phyloP scores from a whole-genome alignment of 306 rosid species.

The Cicer judaicum region DNA sequence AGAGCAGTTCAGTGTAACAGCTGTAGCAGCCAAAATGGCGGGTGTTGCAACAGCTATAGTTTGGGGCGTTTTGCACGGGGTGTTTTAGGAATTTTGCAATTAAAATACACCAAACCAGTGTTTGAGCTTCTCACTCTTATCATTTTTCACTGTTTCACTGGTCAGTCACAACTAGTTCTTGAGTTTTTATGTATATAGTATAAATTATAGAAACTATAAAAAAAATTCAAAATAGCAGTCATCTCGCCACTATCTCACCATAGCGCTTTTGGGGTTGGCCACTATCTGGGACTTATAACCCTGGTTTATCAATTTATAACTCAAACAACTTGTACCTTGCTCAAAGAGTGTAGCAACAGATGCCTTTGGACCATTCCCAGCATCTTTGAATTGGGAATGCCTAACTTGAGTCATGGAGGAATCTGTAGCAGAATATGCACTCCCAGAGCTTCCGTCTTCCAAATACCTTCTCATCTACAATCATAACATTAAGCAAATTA shows the following conservation, averaged over 20 bases:
- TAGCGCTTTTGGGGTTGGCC: background rate
- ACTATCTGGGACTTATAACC: background rate
- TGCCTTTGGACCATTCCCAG: slow-evolving; percentile 69
- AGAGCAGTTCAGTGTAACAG: background rate
- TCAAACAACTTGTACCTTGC: slow-evolving; percentile 62
- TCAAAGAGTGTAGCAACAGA: slow-evolving; percentile 80
- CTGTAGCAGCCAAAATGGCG: background rate
- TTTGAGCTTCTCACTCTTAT: background rate
- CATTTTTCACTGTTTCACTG: background rate
- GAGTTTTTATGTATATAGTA: background rate
- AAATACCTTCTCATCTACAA: slow-evolving; percentile 80
- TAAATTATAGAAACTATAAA: background rate
- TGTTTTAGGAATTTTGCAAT: background rate
- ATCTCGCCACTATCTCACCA: background rate
- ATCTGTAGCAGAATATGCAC: slow-evolving; percentile 63
- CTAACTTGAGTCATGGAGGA: slow-evolving; percentile 67
- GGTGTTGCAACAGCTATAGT: background rate
- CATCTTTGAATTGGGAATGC: slow-evolving; percentile 67
- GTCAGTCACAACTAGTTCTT: background rate
- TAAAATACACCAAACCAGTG: slow-evolving; percentile 1
- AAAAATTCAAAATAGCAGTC: background rate
- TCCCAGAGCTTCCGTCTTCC: slow-evolving; percentile 67
- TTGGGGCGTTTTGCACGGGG: background rate
- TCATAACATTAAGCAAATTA: slow-evolving; percentile 34
- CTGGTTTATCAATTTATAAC: slow-evolving; percentile 27